Evolutionary conservation across 495 filamentous ascomycete genomes (phyloP).

Genomic region (Lasiosphaeriaceae sp.): DNA sequence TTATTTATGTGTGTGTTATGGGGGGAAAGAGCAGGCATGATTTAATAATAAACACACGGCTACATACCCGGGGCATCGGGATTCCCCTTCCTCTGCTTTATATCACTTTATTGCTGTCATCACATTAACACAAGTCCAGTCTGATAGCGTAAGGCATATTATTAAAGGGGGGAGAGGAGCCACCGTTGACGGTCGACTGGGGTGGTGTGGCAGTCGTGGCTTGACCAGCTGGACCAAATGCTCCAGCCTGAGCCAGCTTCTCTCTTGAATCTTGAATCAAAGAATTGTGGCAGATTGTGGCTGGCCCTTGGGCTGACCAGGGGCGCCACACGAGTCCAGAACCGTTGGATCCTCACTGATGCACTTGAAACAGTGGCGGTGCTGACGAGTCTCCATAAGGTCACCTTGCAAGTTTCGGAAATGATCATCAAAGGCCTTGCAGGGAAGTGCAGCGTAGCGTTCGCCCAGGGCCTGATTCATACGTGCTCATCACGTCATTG

Average conservation of each 20-base stretch:
- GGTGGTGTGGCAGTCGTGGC: neutral
- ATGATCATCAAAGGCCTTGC: constrained; percentile 21
- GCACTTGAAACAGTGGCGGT: constrained; percentile 25
- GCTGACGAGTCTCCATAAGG: constrained; percentile 12
- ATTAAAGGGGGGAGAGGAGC: neutral
- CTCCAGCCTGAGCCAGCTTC: neutral
- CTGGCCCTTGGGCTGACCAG: neutral
- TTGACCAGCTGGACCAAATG: neutral
- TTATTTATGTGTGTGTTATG: no score
- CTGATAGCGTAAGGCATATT: neutral
- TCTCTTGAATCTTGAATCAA: neutral
- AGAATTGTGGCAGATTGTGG: neutral
- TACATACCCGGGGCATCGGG: no score
- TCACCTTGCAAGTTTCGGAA: constrained; percentile 19
- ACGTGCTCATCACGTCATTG: constrained; percentile 3
- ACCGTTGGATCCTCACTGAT: neutral
- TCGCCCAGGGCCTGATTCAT: neutral
- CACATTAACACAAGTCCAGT: no score
- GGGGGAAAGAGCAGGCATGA: no score
- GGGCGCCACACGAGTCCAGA: constrained; percentile 6
- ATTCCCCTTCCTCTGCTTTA: no score
- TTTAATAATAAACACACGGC: no score
- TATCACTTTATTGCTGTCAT: no score
- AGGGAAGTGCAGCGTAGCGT: neutral
- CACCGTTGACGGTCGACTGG: neutral